phyloP scores from a whole-genome alignment of 176 grass and related monocot species.

The Dactylis glomerata region DNA sequence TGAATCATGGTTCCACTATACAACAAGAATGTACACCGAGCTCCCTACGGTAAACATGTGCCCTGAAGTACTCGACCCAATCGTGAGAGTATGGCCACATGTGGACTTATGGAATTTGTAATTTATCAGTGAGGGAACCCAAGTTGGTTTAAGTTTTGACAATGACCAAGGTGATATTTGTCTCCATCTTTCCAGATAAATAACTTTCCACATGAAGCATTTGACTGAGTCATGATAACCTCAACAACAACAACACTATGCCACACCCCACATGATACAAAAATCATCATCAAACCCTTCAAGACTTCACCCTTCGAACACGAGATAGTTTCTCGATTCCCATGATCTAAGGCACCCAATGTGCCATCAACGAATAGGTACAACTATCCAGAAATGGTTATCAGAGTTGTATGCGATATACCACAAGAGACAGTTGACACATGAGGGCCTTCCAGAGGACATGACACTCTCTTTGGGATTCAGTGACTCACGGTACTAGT shows the following conservation, averaged over 20 bases:
- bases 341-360: conserved; percentile 90
- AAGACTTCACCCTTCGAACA: conserved; percentile 81
- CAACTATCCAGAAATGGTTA: conserved; percentile 67
- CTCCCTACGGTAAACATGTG: conserved; percentile 91
- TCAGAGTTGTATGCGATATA: conserved; percentile 89
- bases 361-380: conserved; percentile 96
- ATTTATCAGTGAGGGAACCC: conserved; percentile 83
- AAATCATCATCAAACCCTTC: conserved; percentile 75
- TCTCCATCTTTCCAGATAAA: conserved; percentile 99
- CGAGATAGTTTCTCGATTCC: conserved; percentile 66
- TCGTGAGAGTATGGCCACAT: conserved; percentile 93
- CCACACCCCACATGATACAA: conserved; percentile 97
- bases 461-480: conserved; percentile 93
- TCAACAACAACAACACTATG: conserved; percentile 92
- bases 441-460: conserved; percentile 78
- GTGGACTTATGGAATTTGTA: conserved; percentile 89
- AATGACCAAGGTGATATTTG: conserved; percentile 88
- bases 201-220: conserved; percentile 86
- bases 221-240: conserved; percentile 84
- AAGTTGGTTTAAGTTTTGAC: conserved; percentile 87
- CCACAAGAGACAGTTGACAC: conserved; percentile 87
- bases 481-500: conserved; percentile 86
- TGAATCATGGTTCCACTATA: conserved; percentile 26
- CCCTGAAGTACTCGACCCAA: conserved; percentile 88
- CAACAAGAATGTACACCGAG: conserved; percentile 51